Percentiles rank a stretch among this genome's conserved stretches.
These are phyloP conservation scores for Alternaria rosae DNA, from an alignment of 2,329 filamentous ascomycete species.

Conservation along the genomic window DNA sequence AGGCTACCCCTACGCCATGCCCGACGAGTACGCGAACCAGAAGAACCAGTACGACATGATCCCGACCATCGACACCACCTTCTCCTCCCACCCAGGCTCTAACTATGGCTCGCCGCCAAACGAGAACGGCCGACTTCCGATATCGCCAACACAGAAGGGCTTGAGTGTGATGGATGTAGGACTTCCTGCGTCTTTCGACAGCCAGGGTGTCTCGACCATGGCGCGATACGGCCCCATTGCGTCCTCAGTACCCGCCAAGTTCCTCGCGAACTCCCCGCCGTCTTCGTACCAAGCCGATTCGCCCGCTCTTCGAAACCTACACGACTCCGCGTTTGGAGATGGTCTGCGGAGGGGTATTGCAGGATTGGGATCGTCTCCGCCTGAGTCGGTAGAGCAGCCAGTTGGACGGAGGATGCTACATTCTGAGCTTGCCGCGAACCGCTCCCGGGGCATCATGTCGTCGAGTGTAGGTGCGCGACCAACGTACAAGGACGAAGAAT, in stretches of 20 bases:
- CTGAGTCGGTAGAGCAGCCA: conserved; percentile 70
- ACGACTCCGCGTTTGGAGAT: conserved; percentile 72
- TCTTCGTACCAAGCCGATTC: conserved; percentile 69
- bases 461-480: conserved; percentile 63
- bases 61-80: conserved; percentile 65
- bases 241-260: conserved; percentile 90
- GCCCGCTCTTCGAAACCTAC: conserved; percentile 66
- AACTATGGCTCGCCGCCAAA: conserved; percentile 86
- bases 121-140: conserved; percentile 69
- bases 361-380: conserved; percentile 61
- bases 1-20: conserved; percentile 50
- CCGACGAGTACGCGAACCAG: conserved; percentile 50
- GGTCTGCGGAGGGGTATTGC: conserved; percentile 65
- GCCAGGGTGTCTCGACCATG: conserved; percentile 90
- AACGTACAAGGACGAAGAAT: conserved; percentile 61
- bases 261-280: conserved; percentile 84
- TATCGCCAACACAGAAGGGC: conserved; percentile 75
- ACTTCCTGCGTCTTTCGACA: conserved; percentile 93
- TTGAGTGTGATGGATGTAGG: conserved; percentile 95
- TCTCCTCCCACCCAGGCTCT: conserved; percentile 65
- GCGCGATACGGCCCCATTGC: conserved; percentile 90
- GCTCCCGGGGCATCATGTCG: conserved; percentile 64
- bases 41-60: conserved; percentile 57
- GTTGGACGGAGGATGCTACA: conserved; percentile 67
- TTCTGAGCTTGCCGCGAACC: conserved; percentile 66